Evolutionary conservation across 148 eudicot species (phyloP).

Genomic region (Rhododendron williamsianum): DNA sequence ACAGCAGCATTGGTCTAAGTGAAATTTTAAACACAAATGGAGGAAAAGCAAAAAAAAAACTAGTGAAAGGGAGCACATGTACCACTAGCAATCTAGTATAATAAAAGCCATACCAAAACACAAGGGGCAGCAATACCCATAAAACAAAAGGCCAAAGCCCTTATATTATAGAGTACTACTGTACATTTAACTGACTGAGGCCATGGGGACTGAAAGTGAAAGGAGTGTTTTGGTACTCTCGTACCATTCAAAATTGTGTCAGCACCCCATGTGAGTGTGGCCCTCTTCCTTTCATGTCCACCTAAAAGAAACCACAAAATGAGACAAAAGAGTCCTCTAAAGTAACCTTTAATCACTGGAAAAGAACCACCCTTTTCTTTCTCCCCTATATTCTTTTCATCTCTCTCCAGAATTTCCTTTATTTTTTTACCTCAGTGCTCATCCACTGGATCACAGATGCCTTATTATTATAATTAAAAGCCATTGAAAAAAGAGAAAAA

Average conservation of each 20-base stretch:
- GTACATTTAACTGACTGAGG: constrained; percentile 2
- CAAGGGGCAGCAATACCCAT: constrained; percentile 21
- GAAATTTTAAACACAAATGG: constrained; percentile 16
- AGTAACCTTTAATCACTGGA: constrained; percentile 30
- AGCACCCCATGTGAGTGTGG: constrained; percentile 76
- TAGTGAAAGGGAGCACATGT: constrained; percentile 9
- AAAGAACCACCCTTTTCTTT: constrained; percentile 34
- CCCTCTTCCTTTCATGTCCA: constrained; percentile 53
- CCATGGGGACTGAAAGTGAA: constrained; percentile 47
- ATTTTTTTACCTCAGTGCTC: constrained; percentile 7
- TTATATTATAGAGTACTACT: not conserved
- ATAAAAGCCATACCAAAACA: constrained; percentile 17
- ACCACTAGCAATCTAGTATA: constrained; percentile 1
- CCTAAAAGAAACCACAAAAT: constrained; percentile 62
- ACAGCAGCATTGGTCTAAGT: constrained; percentile 25
- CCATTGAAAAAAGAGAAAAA: not conserved
- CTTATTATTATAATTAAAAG: not conserved
- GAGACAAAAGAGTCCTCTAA: constrained; percentile 55
- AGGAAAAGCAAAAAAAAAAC: not conserved
- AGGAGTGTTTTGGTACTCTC: constrained; percentile 35
- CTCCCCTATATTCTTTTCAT: not conserved
- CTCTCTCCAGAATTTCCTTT: not conserved
- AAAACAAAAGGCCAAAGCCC: constrained; percentile 28
- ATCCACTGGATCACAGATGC: constrained; percentile 7
- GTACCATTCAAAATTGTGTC: constrained; percentile 49